Base-by-base conservation (phyloP, 352 stramenopile genomes). In the Elongisporangium prolatum region DNA sequence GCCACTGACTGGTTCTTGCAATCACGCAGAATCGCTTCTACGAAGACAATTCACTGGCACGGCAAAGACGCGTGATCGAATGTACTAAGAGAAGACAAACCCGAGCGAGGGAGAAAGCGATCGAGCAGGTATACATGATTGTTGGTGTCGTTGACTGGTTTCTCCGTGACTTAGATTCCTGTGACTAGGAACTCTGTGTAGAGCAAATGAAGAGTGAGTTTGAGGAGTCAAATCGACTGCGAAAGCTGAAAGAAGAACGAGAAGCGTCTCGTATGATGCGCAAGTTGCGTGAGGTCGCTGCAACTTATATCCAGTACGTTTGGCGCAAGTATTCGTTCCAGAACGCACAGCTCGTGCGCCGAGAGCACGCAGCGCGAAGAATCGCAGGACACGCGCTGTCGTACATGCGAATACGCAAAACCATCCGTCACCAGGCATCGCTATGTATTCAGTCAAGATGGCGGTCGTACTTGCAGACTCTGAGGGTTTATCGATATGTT, bases 261-360 rank as follows among this genome's bases (percentile, higher is more conserved):
- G 83, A 88, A 20, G 63, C 68, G 4, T 75, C 65, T 1, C 74
- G 80, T 16, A 87, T 89, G 78, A 52, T 65, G 20, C 66, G 76
- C 21, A 86, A 89, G 49, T 67, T 90, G 16, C 60, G 83, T 24
- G 72, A 89, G 37, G 77, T 88, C 16, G 80, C 82, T 7, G 80
- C 78, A 2, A 72, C 75, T 0, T 90, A 87, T 63, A 86, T 92
- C 47, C 82, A 92, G 57, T 77, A 85, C 53, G 52, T 86, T 22
- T 88, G 75, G 70, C 71, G 80, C 5, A 69, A 65, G 2, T 70
- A 64, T 20, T 48, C 61, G 58, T 52, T 59, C 50, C 34, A 55
- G 0, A 48, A 47, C n/a, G 13, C 25, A 38, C 60, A 73, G 49
- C 21, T 56, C 50, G 47, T 50, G 4, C 21, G 65, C 28, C 59